These are phyloP conservation scores for Cryphonectria parasitica DNA, from an alignment of 2,329 filamentous ascomycete genomes.

Conservation along the genomic window DNA sequence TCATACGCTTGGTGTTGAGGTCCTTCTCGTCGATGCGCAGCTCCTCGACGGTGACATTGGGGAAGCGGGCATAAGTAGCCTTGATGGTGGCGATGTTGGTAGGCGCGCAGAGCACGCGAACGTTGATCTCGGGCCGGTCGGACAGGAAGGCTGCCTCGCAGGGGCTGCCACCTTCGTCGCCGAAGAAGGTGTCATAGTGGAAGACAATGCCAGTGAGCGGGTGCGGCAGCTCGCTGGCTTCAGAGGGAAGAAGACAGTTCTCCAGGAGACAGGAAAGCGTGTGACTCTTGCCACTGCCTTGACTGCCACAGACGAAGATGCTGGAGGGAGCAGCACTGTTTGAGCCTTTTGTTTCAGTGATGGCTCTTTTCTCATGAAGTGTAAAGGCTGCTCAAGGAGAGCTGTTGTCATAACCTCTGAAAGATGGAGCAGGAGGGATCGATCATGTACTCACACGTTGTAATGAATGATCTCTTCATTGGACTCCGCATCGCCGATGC, in stretches of 20 bases:
- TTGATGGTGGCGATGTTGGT: slow-evolving; percentile 52
- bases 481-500: slow-evolving; percentile 25
- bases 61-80: slow-evolving; percentile 46
- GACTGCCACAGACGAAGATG: slow-evolving; percentile 66
- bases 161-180: slow-evolving; percentile 50
- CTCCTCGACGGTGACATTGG: slow-evolving; percentile 51
- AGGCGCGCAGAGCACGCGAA: slow-evolving; percentile 58
- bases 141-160: slow-evolving; percentile 65
- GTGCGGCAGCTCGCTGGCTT: slow-evolving; percentile 49
- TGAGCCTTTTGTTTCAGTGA: neutral
- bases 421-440: neutral
- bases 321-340: slow-evolving; percentile 53
- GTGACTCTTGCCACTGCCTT: slow-evolving; percentile 68
- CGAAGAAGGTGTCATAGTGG: slow-evolving; percentile 64
- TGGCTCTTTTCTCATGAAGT: neutral
- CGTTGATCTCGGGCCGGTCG: slow-evolving; percentile 46
- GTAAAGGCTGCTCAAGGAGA: neutral
- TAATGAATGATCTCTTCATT: slow-evolving; percentile 45
- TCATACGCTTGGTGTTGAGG: slow-evolving; percentile 61
- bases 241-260: slow-evolving; percentile 55
- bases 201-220: slow-evolving; percentile 67
- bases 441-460: slow-evolving; percentile 41
- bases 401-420: neutral
- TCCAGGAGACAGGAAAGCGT: slow-evolving; percentile 61
- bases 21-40: slow-evolving; percentile 55